Base-by-base conservation (phyloP, 768 basidiomycete genomes). In the Russula olivacea region DNA sequence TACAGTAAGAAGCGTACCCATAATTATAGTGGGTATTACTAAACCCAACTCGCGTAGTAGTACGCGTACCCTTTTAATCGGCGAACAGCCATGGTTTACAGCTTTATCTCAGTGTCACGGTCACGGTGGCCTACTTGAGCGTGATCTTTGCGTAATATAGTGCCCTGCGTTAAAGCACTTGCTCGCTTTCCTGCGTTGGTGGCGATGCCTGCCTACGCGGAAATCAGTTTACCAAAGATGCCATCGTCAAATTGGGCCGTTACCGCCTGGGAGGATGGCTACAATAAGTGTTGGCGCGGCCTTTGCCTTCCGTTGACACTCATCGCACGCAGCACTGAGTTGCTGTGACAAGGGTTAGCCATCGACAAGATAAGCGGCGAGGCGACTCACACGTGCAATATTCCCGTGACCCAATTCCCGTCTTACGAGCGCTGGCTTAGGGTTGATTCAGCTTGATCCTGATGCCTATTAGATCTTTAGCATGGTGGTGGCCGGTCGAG, bases 1-100 rank as follows among this genome's bases (percentile, higher is more conserved):
- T 45, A 34, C 12, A n/a, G 19, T 12, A 25, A 32, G 19, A 38
- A 9, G 8, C 72, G 66, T 75, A 80, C 89, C 91, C 80, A 92
- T 85, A 45, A 92, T 81, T 14, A 92, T 82, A 0, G 88, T 88
- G 0, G 90, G 90, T 90, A 0, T 83, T n/a, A n/a, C n/a, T n/a
- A n/a, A n/a, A n/a, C n/a, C n/a, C n/a, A n/a, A n/a, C n/a, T n/a
- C n/a, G n/a, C n/a, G n/a, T n/a, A n/a, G n/a, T n/a, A n/a, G n/a
- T n/a, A n/a, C n/a, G n/a, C n/a, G n/a, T n/a, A n/a, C n/a, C n/a
- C n/a, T n/a, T n/a, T n/a, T n/a, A n/a, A n/a, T n/a, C n/a, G n/a
- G n/a, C n/a, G n/a, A n/a, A n/a, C n/a, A n/a, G n/a, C n/a, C n/a
- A n/a, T n/a, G n/a, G n/a, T 58, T 60, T 40, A 49, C 21, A 61